These are phyloP conservation scores for Silene latifolia DNA, from an alignment of 148 eudicot genomes.

Conservation along the genomic window DNA sequence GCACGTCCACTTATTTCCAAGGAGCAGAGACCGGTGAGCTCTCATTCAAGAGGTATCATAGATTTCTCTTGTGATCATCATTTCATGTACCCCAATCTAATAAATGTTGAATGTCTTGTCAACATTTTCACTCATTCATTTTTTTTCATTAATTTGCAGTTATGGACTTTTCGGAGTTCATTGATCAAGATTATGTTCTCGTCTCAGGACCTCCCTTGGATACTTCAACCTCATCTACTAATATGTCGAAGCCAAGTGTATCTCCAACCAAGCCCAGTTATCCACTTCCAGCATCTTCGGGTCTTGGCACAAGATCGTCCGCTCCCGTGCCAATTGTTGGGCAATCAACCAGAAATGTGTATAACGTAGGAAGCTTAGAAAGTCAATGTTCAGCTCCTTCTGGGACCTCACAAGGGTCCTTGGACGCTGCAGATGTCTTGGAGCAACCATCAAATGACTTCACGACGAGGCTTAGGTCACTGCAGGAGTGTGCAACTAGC, in stretches of 20 bases:
- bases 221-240: conserved; percentile 46
- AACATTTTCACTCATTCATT: background rate
- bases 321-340: conserved; percentile 57
- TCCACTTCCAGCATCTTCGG: conserved; percentile 36
- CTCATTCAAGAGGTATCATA: conserved; percentile 48
- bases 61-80: conserved; percentile 9
- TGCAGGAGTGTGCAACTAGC: conserved; percentile 63
- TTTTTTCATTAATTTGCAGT: conserved; percentile 40
- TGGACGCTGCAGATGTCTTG: conserved; percentile 44
- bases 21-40: conserved; percentile 41
- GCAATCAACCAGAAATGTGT: conserved; percentile 32
- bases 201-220: conserved; percentile 71
- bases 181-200: conserved; percentile 88
- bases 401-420: conserved; percentile 62
- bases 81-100: background rate
- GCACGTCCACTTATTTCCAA: conserved; percentile 36
- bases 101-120: background rate
- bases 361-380: conserved; percentile 42
- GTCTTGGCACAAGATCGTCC: conserved; percentile 35
- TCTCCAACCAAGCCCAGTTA: conserved; percentile 40
- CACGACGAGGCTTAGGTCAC: conserved; percentile 64
- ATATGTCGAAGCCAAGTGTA: conserved; percentile 45
- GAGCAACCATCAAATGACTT: conserved; percentile 70
- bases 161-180: conserved; percentile 62
- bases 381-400: conserved; percentile 67